Evolutionary conservation across 108 stramenopile species (phyloP).

Genomic region (Skeletonema potamos): DNA sequence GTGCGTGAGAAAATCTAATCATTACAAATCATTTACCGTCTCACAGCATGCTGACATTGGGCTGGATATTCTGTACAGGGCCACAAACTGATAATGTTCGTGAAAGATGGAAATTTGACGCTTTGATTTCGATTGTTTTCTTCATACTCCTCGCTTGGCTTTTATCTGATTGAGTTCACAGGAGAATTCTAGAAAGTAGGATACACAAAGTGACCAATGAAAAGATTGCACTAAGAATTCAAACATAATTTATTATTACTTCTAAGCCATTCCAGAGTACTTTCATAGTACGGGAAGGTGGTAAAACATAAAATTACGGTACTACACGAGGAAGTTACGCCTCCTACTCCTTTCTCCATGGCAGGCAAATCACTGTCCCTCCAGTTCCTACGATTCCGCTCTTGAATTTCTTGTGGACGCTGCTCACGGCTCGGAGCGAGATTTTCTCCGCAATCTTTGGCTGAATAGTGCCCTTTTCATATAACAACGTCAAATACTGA

Average conservation of each 20-base stretch:
- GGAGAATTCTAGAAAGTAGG: no score
- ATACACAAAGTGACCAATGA: no score
- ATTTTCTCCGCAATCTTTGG: constrained; percentile 62
- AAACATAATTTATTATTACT: no score
- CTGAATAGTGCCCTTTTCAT: constrained; percentile 51
- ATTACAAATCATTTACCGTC: not conserved
- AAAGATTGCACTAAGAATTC: no score
- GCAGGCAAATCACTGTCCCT: constrained; percentile 62
- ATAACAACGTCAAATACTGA: constrained; percentile 49
- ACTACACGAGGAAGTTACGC: not conserved
- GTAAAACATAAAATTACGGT: not conserved
- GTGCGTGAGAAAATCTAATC: not conserved
- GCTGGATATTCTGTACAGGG: not conserved
- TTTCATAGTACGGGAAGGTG: not conserved
- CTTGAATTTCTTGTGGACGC: constrained; percentile 51
- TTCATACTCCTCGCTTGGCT: not conserved
- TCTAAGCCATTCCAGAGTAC: no score
- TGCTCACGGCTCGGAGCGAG: constrained; percentile 54
- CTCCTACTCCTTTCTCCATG: constrained; percentile 52
- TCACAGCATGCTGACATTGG: not conserved
- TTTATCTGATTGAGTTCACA: not conserved
- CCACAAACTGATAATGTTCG: not conserved
- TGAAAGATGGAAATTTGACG: not conserved
- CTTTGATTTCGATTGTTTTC: not conserved
- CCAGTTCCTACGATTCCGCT: constrained; percentile 25